Evolutionary conservation across 257 asterid genomes (phyloP).

Genomic region (Haberlea rhodopensis): DNA sequence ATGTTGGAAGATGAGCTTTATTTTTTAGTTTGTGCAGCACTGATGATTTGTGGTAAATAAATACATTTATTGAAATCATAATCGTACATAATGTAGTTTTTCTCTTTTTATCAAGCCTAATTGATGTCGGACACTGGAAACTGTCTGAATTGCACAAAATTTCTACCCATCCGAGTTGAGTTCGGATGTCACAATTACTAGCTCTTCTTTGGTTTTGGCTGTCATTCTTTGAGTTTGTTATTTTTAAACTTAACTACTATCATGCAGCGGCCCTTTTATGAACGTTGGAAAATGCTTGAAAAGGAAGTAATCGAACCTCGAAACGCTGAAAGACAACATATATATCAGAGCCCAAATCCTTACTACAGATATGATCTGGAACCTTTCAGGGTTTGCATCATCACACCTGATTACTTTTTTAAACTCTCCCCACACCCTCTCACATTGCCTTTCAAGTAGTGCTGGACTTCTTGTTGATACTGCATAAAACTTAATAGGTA

Average conservation of each 20-base stretch:
- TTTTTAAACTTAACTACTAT: constrained; percentile 1
- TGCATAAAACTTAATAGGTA: constrained; percentile 53
- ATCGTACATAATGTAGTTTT: too few species aligned
- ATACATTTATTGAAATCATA: too few species aligned
- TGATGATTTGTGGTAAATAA: too few species aligned
- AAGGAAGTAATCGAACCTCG: constrained; percentile 94
- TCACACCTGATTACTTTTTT: constrained; percentile 19
- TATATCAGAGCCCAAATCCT: constrained; percentile 62
- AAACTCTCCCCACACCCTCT: not conserved
- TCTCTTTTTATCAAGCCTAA: too few species aligned
- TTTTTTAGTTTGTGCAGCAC: too few species aligned
- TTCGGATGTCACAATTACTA: too few species aligned
- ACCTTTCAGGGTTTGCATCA: constrained; percentile 80
- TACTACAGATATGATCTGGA: constrained; percentile 86
- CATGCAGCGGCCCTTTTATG: constrained; percentile 83
- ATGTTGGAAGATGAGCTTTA: too few species aligned
- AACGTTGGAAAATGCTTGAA: constrained; percentile 96
- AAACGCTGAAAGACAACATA: constrained; percentile 60
- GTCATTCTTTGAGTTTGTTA: not conserved
- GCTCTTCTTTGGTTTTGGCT: not conserved
- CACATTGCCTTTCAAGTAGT: not conserved
- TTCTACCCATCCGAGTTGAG: too few species aligned
- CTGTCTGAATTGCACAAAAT: too few species aligned
- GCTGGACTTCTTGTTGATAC: constrained; percentile 29
- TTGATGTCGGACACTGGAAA: too few species aligned